Conservation (phyloP, 108 stramenopile species). For the Pseudonitzschia multistriata region DNA sequence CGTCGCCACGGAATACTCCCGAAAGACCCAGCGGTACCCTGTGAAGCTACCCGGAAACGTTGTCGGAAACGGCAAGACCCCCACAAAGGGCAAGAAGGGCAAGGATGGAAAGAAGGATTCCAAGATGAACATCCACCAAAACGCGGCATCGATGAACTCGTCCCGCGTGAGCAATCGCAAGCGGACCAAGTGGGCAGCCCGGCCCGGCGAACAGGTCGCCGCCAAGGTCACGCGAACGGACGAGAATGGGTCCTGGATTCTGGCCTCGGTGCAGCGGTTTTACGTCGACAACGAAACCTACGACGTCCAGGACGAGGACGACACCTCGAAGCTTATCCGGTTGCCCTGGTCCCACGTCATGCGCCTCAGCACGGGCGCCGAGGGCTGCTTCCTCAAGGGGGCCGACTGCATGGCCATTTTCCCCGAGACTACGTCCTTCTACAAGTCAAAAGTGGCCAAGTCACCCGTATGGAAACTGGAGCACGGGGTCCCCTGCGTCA, state of each 20-base stretch:
- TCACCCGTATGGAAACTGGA: slow-evolving; percentile 78
- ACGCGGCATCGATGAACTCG: slow-evolving; percentile 7
- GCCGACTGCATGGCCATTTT: slow-evolving; percentile 97
- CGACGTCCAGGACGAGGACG: slow-evolving; percentile 96
- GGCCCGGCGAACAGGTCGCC: slow-evolving; percentile 90
- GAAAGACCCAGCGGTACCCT: slow-evolving; percentile 41
- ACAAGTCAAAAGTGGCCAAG: slow-evolving; percentile 88
- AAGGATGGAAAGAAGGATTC: neutral
- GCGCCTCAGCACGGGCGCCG: slow-evolving; percentile 78
- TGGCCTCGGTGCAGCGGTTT: slow-evolving; percentile 86
- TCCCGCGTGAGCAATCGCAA: slow-evolving; percentile 50
- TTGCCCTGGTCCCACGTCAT: slow-evolving; percentile 92
- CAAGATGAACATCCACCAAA: slow-evolving; percentile 56
- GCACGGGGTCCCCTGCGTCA: slow-evolving; percentile 54
- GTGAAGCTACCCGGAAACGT: neutral
- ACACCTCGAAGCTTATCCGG: slow-evolving; percentile 89
- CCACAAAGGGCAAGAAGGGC: slow-evolving; percentile 1
- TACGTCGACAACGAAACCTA: slow-evolving; percentile 89
- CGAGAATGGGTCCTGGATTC: slow-evolving; percentile 95
- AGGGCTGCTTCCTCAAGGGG: slow-evolving; percentile 85
- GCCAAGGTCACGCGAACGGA: slow-evolving; percentile 93
- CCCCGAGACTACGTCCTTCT: slow-evolving; percentile 96
- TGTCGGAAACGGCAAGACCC: neutral
- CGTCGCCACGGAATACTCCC: slow-evolving; percentile 70
- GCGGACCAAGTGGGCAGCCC: slow-evolving; percentile 77